Conservation (phyloP, 768 basidiomycete genomes). For the Tylopilus rubrobrunneus region DNA sequence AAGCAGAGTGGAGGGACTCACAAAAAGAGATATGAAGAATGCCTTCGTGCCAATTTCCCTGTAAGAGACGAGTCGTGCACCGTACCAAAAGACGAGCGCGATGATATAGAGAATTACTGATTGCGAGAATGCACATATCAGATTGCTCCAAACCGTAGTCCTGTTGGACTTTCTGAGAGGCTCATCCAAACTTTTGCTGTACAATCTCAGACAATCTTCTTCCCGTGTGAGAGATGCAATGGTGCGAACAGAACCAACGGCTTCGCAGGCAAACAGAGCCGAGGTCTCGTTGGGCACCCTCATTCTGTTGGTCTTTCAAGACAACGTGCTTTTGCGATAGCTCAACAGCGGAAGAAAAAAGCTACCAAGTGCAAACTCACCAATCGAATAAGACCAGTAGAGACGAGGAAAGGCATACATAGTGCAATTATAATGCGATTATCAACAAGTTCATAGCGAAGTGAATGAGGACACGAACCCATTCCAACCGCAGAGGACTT, state of each 20-base stretch:
- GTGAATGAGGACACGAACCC: conserved; percentile 9
- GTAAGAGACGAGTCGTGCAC: no score
- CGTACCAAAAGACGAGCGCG: no score
- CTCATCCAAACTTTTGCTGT: conserved; percentile 57
- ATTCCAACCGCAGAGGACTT: conserved; percentile 75
- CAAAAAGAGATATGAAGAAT: no score
- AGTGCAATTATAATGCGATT: conserved; percentile 30
- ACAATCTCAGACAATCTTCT: conserved; percentile 63
- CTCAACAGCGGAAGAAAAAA: conserved; percentile 2
- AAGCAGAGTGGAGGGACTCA: no score
- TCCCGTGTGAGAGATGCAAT: conserved; percentile 88
- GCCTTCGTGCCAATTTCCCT: conserved; percentile 40
- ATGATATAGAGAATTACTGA: no score
- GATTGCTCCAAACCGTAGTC: no score
- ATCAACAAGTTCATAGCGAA: background rate
- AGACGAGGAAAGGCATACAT: conserved; percentile 64
- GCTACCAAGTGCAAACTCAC: conserved; percentile 33
- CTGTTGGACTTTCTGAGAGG: no score
- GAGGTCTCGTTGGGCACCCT: conserved; percentile 71
- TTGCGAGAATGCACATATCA: no score
- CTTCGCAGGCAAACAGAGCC: conserved; percentile 89
- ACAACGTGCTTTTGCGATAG: conserved; percentile 56
- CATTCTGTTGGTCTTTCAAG: conserved; percentile 80
- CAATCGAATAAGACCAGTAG: conserved; percentile 79
- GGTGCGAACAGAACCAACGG: conserved; percentile 84